phyloP scores from a whole-genome alignment of 2,329 filamentous ascomycete species.

The Lecanosticta acicola region DNA sequence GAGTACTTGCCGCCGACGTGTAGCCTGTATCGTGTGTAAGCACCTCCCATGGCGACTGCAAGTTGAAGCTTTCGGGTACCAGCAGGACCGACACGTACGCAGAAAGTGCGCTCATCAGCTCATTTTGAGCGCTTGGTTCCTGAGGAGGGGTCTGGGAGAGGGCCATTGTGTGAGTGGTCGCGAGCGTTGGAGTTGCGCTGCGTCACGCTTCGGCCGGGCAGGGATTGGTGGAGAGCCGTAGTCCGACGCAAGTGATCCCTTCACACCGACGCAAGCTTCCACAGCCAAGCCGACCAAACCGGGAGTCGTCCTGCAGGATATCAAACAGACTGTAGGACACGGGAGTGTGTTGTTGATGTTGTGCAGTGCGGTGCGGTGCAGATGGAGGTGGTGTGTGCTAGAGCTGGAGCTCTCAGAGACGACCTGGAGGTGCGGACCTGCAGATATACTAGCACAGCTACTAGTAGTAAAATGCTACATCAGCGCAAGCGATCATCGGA shows the following conservation, averaged over 20 bases:
- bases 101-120: constrained; percentile 44
- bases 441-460: no score
- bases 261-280: neutral
- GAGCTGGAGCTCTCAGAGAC: no score
- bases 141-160: constrained; percentile 25
- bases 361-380: no score
- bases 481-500: neutral
- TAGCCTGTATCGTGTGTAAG: constrained; percentile 27
- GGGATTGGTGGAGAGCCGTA: no score
- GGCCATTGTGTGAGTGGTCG: constrained; percentile 16
- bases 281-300: neutral
- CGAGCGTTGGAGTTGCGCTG: neutral
- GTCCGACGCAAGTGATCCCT: neutral
- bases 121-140: constrained; percentile 36
- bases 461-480: no score
- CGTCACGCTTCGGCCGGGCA: no score
- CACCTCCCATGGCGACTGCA: constrained; percentile 20
- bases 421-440: neutral
- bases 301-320: neutral
- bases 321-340: no score
- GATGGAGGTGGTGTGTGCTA: no score
- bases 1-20: constrained; percentile 40
- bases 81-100: constrained; percentile 36
- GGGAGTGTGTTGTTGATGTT: no score
- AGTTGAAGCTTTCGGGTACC: neutral